Base-by-base conservation (phyloP, 495 filamentous ascomycete genomes). In the Aspergillus bridgeri region DNA sequence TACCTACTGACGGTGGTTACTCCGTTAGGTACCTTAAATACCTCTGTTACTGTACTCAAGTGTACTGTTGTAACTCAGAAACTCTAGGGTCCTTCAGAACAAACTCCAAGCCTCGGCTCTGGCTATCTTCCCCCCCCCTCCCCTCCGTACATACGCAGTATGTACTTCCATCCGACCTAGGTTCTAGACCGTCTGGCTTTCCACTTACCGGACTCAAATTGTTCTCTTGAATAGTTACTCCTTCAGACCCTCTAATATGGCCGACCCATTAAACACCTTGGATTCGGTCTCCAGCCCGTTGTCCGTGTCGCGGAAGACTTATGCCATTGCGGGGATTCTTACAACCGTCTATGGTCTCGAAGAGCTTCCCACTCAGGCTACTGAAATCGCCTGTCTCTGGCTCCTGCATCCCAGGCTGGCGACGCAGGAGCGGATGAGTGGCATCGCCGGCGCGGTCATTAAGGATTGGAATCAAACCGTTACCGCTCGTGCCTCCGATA, bases 391-490 rank as follows among this genome's bases (percentile, higher is more conserved):
- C 25, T 89, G 86, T 68, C 78, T 96, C 46, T 96, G 91, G 91
- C 83, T 98, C 17, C 81, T 96, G 27, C 90, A 97, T 71, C 89
- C 88, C 2, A 85, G 94, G 20, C 73, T 87, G 29, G 75, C 83
- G 25, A 83, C 74, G 0, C 84, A 90, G 66, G 84, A 83, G 51
- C 79, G 79, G 57, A 96, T 98, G 93, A 69, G 66, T 0, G 75
- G 75, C 21, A 68, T 86, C 42, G 87, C 85, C 9, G 70, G 72
- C 3, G 72, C 76, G 1, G 73, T 73, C n/a, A 80, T 90, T 47
- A 59, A 65, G 38, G 76, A 81, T 59, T 89, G 85, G 84, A 86
- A 86, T 64, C 64, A 63, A 61, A 72, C 60, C 44, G 61, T 50
- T 47, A 55, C 55, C 60, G 59, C 54, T 54, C 60, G 44, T 50